Conservation (phyloP, 2,329 filamentous ascomycete species). For the Leptographium wingfieldii region DNA sequence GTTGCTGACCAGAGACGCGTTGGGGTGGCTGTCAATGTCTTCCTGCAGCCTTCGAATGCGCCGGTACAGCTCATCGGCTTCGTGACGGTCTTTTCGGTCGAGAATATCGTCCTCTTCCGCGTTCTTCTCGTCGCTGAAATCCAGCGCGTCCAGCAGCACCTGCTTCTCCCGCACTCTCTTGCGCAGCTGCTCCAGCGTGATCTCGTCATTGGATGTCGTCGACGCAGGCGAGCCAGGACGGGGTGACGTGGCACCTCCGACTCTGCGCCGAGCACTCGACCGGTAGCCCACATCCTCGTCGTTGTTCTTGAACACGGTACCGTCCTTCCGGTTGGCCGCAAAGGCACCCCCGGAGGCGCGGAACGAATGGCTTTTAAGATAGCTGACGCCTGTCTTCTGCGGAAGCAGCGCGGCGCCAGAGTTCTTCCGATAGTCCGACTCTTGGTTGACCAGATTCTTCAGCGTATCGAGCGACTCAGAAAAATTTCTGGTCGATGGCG, state of each 20-base stretch:
- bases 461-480: conserved; percentile 87
- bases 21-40: conserved; percentile 86
- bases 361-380: conserved; percentile 92
- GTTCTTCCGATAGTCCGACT: conserved; percentile 80
- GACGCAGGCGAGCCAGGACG: conserved; percentile 66
- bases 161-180: conserved; percentile 94
- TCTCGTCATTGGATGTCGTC: conserved; percentile 61
- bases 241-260: conserved; percentile 53
- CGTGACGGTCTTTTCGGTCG: conserved; percentile 78
- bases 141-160: conserved; percentile 86
- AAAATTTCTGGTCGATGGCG: conserved; percentile 87
- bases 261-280: conserved; percentile 82
- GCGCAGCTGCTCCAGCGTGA: conserved; percentile 73
- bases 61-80: conserved; percentile 87
- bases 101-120: conserved; percentile 85
- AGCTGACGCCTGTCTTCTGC: conserved; percentile 96
- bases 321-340: conserved; percentile 67
- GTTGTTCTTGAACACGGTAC: conserved; percentile 92
- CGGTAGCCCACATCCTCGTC: conserved; percentile 86
- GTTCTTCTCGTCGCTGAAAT: conserved; percentile 85
- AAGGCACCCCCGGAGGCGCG: conserved; percentile 47
- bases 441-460: conserved; percentile 77
- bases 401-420: conserved; percentile 83
- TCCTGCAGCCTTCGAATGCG: conserved; percentile 85
- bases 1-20: conserved; percentile 53